A percentile compares a stretch with the other conserved stretches of the same genome.
phyloP scores from a whole-genome alignment of 2,329 filamentous ascomycete genomes.

The Phyllosticta paracitricarpa region DNA sequence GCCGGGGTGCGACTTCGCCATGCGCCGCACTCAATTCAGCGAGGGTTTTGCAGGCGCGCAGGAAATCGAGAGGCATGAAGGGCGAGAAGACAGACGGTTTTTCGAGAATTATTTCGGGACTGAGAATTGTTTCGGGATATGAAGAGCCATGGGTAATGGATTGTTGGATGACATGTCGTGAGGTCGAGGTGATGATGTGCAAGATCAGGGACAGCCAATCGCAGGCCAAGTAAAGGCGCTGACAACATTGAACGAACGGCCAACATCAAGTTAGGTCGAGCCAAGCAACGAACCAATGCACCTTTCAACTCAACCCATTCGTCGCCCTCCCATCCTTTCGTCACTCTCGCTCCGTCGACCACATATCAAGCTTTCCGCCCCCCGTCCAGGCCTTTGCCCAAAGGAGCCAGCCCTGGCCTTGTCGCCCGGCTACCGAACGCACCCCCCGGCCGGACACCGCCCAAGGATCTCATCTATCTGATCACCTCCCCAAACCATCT shows the following conservation, averaged over 20 bases:
- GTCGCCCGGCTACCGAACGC: not conserved
- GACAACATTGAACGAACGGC: not conserved
- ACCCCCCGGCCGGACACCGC: not conserved
- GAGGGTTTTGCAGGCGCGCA: not conserved
- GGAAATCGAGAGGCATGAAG: not conserved
- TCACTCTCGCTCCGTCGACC: not conserved
- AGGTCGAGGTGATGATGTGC: not conserved
- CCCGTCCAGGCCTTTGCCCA: not conserved
- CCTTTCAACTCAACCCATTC: not conserved
- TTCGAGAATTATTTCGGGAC: too few species aligned
- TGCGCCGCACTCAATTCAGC: not conserved
- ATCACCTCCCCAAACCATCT: conserved; percentile 10
- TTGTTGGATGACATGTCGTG: not conserved
- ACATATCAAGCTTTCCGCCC: not conserved
- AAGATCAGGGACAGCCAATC: not conserved
- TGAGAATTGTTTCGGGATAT: too few species aligned
- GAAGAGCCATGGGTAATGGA: too few species aligned
- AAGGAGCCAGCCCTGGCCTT: not conserved
- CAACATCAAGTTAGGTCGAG: too few species aligned
- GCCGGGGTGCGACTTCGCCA: not conserved
- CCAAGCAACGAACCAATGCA: not conserved
- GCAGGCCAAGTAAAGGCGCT: not conserved
- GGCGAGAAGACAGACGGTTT: too few species aligned
- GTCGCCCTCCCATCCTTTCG: not conserved
- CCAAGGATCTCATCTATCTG: conserved; percentile 5